Evolutionary conservation across 202 grass and related monocot genomes (phyloP).

Genomic region (Setaria viridis): DNA sequence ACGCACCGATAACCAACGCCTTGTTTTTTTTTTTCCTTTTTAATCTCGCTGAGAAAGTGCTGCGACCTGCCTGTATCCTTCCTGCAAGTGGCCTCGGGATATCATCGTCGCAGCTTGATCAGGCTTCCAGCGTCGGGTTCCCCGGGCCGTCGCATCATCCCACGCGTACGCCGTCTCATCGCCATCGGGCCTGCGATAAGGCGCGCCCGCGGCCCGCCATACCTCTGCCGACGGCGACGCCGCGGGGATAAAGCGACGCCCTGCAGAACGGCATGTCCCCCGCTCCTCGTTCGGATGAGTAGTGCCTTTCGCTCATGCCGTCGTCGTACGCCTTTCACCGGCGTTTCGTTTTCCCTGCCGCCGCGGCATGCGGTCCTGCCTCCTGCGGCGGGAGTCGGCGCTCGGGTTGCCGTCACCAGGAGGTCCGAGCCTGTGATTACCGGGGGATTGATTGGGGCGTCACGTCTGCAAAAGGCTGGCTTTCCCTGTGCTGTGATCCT

Average conservation of each 20-base stretch:
- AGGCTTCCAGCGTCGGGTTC: not conserved
- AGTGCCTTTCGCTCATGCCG: not conserved
- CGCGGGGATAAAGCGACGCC: not conserved
- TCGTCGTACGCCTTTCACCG: not conserved
- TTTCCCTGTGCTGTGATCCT: not conserved
- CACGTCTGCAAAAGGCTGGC: not conserved
- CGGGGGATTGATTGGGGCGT: not conserved
- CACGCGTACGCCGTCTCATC: constrained; percentile 13
- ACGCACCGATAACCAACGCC: not conserved
- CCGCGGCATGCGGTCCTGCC: not conserved
- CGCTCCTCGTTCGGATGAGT: not conserved
- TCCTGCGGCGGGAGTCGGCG: not conserved
- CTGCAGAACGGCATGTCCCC: not conserved
- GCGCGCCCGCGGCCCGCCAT: not conserved
- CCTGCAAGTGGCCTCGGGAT: not conserved
- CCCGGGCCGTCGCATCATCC: constrained; percentile 15
- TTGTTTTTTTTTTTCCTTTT: not conserved
- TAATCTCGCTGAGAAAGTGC: not conserved
- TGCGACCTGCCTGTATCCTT: not conserved
- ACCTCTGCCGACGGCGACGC: constrained; percentile 7
- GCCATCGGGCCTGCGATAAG: not conserved
- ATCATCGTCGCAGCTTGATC: not conserved
- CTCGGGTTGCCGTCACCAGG: not conserved
- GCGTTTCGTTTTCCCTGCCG: constrained; percentile 11
- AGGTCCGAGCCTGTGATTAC: not conserved